Conservation (phyloP, 1,139 yeast species). For the Chernovozyma aurita region DNA sequence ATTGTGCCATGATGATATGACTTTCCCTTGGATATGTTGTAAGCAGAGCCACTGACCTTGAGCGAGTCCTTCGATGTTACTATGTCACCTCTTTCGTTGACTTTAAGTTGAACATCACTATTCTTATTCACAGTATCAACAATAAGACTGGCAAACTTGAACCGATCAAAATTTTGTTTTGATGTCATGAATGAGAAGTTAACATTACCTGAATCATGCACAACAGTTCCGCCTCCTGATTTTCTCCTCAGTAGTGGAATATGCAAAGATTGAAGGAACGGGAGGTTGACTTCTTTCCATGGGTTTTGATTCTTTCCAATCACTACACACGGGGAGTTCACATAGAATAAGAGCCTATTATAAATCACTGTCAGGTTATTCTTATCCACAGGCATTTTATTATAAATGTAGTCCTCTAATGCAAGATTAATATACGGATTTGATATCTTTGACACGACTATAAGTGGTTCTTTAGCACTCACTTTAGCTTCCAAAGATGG, state of each 20-base stretch:
- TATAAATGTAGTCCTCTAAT: slow-evolving; percentile 74
- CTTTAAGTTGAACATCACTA: slow-evolving; percentile 18
- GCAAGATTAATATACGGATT: slow-evolving; percentile 80
- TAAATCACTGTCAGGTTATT: slow-evolving; percentile 14
- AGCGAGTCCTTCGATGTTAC: slow-evolving; percentile 39
- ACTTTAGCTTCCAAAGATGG: slow-evolving; percentile 11
- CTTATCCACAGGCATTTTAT: slow-evolving; percentile 46
- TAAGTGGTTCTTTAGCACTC: slow-evolving; percentile 20
- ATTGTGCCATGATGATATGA: slow-evolving; percentile 97
- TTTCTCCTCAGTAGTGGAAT: slow-evolving; percentile 75
- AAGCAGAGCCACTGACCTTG: slow-evolving; percentile 90
- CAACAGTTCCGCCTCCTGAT: slow-evolving; percentile 97
- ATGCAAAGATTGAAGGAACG: slow-evolving; percentile 45
- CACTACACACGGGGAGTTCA: slow-evolving; percentile 81
- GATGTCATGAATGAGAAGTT: slow-evolving; percentile 81
- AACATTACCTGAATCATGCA: slow-evolving; percentile 88
- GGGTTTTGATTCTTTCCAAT: slow-evolving; percentile 97
- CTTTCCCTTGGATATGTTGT: slow-evolving; percentile 74
- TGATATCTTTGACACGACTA: slow-evolving; percentile 43
- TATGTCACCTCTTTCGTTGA: slow-evolving; percentile 79
- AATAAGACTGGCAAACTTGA: slow-evolving; percentile 53
- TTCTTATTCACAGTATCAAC: slow-evolving; percentile 43
- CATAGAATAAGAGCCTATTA: slow-evolving; percentile 63
- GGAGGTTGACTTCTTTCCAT: slow-evolving; percentile 78
- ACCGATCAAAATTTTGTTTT: slow-evolving; percentile 62